Base-by-base conservation (phyloP, 192 early-diverging fungal genomes). In the Entophlyctis helioformis region DNA sequence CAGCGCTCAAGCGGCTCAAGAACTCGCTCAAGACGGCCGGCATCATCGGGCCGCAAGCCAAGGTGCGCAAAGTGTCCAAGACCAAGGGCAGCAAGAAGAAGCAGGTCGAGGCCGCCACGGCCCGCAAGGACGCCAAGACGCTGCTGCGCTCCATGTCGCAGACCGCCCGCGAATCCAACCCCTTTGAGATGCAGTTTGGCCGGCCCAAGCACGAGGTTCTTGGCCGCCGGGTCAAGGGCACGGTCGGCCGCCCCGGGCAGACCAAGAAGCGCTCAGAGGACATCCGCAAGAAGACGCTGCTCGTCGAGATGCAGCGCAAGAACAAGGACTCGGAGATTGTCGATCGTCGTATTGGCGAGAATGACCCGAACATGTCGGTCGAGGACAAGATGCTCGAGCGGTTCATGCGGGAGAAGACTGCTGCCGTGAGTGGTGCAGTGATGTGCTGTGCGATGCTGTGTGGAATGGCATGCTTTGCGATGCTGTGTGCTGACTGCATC, bases 361-460 rank as follows among this genome's bases (percentile, higher is more conserved):
- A 81, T 46, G 74, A 95, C 54, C 74, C 83, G 15, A 76, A 59
- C 27, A 63, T 97, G 76, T 85, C 89, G 27, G 69, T 84, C 0
- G 96, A 99, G 66, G 96, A 99, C 42, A 91, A 86, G 51, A 93
- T 96, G 92, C 48, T 96, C 59, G 75, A 80, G 64, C 77, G 96
- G 55, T 96, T 96, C 58, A 86, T 94, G 33, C 64, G 67, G 29
- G 93, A 99, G 67, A 66, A 81, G 46, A 78, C 84, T 55, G 72
- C 68, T 57, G n/a, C n/a, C n/a, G n/a, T n/a, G n/a, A n/a, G n/a
- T n/a, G n/a, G n/a, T 65, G 51, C 64, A 69, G 43, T 49, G 59
- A 25, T 49, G 54, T n/a, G n/a, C n/a, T n/a, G n/a, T n/a, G n/a
- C n/a, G n/a, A n/a, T n/a, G n/a, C n/a, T n/a, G n/a, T n/a, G 24